Percentiles rank a stretch among this genome's conserved stretches.
phyloP scores from a whole-genome alignment of 148 eudicot species.

The Nyssa sinensis region DNA sequence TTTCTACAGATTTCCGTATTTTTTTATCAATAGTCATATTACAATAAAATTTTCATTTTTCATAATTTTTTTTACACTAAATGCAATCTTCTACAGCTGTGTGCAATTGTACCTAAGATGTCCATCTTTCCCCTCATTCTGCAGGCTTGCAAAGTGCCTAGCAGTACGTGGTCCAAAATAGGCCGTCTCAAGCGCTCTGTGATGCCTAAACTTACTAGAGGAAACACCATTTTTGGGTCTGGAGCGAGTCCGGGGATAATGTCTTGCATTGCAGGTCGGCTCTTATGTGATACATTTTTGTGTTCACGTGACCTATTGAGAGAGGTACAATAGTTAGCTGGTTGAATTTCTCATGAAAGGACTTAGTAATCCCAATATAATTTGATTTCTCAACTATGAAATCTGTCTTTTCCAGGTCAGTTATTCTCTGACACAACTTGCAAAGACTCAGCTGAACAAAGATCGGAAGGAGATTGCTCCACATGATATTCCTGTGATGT shows the following conservation, averaged over 20 bases:
- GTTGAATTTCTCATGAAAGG: not conserved
- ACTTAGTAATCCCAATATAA: not conserved
- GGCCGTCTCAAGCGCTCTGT: conserved; percentile 89
- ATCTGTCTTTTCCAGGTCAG: conserved; percentile 66
- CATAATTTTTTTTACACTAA: not conserved
- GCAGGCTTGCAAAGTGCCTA: conserved; percentile 81
- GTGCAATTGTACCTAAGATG: not conserved
- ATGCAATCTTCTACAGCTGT: not conserved
- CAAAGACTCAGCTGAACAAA: conserved; percentile 85
- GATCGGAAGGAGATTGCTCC: conserved; percentile 93
- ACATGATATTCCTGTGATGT: conserved; percentile 69
- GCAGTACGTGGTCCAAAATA: conserved; percentile 86
- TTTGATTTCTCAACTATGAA: conserved; percentile 15
- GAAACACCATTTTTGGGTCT: conserved; percentile 72
- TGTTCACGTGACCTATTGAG: conserved; percentile 91
- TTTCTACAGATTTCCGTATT: not conserved
- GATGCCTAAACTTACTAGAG: conserved; percentile 84
- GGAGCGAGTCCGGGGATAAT: conserved; percentile 95
- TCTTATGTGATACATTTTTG: conserved; percentile 87
- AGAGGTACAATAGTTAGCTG: conserved; percentile 56
- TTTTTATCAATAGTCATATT: not conserved
- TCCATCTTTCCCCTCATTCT: conserved; percentile 12
- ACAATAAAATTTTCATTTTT: not conserved
- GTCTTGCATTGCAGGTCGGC: conserved; percentile 95
- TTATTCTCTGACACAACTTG: conserved; percentile 89